Evolutionary conservation across 768 basidiomycete species (phyloP), one percentile per base, ranked within the genome.

Genomic region (Boletus reticulatus): DNA sequence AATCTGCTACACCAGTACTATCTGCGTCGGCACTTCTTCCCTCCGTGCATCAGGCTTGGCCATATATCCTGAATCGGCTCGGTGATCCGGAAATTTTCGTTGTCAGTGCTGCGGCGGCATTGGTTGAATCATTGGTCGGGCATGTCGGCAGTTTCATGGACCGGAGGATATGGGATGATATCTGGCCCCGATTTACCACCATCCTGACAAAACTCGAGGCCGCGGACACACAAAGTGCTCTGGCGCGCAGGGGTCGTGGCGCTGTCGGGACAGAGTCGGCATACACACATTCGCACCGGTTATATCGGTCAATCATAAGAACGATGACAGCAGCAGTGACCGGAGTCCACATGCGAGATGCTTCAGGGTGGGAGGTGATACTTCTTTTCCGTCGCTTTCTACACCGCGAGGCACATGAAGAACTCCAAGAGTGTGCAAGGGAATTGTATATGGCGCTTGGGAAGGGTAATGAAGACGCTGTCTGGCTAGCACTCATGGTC

Each of bases 11-110:
- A 4, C 82, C 88, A 0, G 84, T 94, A 7, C 76, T 86, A 20
- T 80, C 80, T 0, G 87, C 87, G 63, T 82, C 85, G 13, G 83
- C 88, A 16, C 80, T 98, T 17, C 80, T 98, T 39, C 90, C 94
- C 3, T 80, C 89, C 6, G 82, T 98, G 36, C 91, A 98, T 70
- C 80, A 82, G 20, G 88, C 91, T 2, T 99, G 97, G 97, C 92
- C 93, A n/a, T 92, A 88, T 69, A 84, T 99, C 61, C 73, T 98
- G 52, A 93, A 93, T 62, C 82, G 96, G 9, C 77, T 98, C 13
- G 67, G 70, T 14, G 92, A 94, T 64, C 43, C 77, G 0, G 89
- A 94, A 66, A 74, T 84, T 0, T 94, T 84, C 62, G 93, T 98
- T 29, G 82, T 94, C 58, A 81, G 82, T 51, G 88, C 89, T 22